Conservation (phyloP, 163 green algal genomes). For the Dunaliella salina region DNA sequence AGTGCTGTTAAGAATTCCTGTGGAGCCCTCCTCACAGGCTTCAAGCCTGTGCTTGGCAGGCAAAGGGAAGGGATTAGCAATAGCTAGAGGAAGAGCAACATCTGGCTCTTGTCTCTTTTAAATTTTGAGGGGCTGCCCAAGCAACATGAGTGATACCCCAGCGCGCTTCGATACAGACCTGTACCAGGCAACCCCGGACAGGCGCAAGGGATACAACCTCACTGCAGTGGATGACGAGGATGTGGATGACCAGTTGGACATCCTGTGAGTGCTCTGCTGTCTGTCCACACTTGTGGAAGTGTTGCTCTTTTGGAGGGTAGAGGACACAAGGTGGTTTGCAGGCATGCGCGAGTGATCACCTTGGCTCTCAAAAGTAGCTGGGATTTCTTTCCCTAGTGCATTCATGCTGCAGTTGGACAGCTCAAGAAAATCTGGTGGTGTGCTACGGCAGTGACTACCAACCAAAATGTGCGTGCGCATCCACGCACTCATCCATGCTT, state of each 20-base stretch:
- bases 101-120: no score
- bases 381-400: no score
- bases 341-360: no score
- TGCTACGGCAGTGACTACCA: not conserved
- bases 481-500: not conserved
- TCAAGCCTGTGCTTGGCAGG: no score
- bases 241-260: constrained; percentile 55
- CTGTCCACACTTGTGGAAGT: not conserved
- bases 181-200: constrained; percentile 40
- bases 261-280: constrained; percentile 17
- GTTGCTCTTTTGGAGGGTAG: not conserved
- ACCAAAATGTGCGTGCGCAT: not conserved
- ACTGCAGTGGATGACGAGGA: constrained; percentile 49
- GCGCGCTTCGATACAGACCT: constrained; percentile 59
- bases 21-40: no score
- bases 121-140: no score
- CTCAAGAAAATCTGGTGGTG: not conserved
- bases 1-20: no score
- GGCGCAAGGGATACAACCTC: constrained; percentile 28
- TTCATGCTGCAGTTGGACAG: not conserved
- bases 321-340: no score
- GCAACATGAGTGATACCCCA: no score
- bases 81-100: no score
- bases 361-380: no score
- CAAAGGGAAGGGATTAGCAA: no score